Percentiles rank a stretch among this genome's conserved stretches.
These are phyloP conservation scores for Alternaria consortialis DNA, from an alignment of 2,329 filamentous ascomycete genomes.

Conservation along the genomic window DNA sequence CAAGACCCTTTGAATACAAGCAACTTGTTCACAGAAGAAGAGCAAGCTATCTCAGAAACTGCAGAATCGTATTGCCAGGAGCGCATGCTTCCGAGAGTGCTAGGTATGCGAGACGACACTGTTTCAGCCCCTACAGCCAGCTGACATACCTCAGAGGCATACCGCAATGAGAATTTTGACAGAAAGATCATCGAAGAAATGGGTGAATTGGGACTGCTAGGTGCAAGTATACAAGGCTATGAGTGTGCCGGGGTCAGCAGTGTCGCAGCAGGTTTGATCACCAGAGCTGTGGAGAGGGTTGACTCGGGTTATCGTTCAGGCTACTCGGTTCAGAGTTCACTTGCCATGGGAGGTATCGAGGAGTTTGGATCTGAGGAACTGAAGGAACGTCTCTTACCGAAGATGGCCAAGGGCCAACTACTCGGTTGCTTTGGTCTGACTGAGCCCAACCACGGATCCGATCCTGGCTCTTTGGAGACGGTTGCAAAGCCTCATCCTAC, in stretches of 20 bases:
- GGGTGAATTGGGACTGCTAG: slow-evolving; percentile 89
- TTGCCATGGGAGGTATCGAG: slow-evolving; percentile 93
- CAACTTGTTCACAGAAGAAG: slow-evolving; percentile 86
- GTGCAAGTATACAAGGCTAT: slow-evolving; percentile 86
- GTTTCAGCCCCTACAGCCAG: neutral
- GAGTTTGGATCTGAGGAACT: slow-evolving; percentile 87
- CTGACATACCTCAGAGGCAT: slow-evolving; percentile 69
- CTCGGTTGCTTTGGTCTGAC: slow-evolving; percentile 89
- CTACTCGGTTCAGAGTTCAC: slow-evolving; percentile 91
- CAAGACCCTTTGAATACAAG: slow-evolving; percentile 82
- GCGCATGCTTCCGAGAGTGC: slow-evolving; percentile 80
- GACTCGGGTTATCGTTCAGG: slow-evolving; percentile 92
- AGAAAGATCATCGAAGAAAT: slow-evolving; percentile 86
- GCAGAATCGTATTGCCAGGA: slow-evolving; percentile 96
- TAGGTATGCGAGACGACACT: slow-evolving; percentile 65
- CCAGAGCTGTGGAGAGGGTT: slow-evolving; percentile 86
- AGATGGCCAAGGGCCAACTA: slow-evolving; percentile 82
- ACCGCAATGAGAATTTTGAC: slow-evolving; percentile 87
- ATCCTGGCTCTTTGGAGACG: slow-evolving; percentile 91
- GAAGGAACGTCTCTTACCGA: slow-evolving; percentile 83
- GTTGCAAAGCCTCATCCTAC: slow-evolving; percentile 83
- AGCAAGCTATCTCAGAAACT: slow-evolving; percentile 87
- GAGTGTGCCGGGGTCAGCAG: slow-evolving; percentile 88
- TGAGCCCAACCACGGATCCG: slow-evolving; percentile 91
- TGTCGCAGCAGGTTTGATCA: slow-evolving; percentile 89